Evolutionary conservation across 305 asterid genomes (phyloP).

Genomic region (Withania somnifera): DNA sequence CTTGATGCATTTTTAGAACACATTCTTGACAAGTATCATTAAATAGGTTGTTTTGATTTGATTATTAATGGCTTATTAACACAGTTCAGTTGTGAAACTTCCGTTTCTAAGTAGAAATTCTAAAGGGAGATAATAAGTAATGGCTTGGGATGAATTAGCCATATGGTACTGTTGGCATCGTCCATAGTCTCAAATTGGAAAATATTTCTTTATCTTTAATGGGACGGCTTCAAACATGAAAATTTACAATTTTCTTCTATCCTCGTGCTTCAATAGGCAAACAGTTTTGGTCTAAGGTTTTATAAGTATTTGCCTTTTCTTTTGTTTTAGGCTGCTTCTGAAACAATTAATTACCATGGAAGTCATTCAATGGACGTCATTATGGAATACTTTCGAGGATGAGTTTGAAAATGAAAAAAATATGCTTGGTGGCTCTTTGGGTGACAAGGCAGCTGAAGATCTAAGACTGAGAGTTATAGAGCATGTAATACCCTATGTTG

Average conservation of each 20-base stretch:
- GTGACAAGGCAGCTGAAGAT: slow-evolving; percentile 86
- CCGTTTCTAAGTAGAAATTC: not conserved
- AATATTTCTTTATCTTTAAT: not conserved
- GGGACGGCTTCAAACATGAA: not conserved
- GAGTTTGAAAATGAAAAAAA: slow-evolving; percentile 79
- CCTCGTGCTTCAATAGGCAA: not conserved
- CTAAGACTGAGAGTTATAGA: slow-evolving; percentile 75
- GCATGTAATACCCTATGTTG: slow-evolving; percentile 41
- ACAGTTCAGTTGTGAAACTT: not conserved
- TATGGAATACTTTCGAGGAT: slow-evolving; percentile 72
- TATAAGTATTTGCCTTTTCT: not conserved
- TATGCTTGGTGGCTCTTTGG: slow-evolving; percentile 74
- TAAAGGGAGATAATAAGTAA: not conserved
- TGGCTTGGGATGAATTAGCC: not conserved
- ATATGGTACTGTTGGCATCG: not conserved
- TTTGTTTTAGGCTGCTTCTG: slow-evolving; percentile 44
- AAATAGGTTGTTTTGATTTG: not conserved
- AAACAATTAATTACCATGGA: slow-evolving; percentile 88
- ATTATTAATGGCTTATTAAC: not conserved
- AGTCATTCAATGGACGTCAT: slow-evolving; percentile 73
- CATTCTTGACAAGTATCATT: not conserved
- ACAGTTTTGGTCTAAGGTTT: not conserved
- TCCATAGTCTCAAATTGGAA: not conserved
- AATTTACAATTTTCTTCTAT: not conserved
- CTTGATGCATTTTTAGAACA: not conserved